A percentile compares a stretch with the other conserved stretches of the same genome.
These are phyloP conservation scores for Fusarium coicis DNA, from an alignment of 2,329 filamentous ascomycete genomes.

Conservation along the genomic window DNA sequence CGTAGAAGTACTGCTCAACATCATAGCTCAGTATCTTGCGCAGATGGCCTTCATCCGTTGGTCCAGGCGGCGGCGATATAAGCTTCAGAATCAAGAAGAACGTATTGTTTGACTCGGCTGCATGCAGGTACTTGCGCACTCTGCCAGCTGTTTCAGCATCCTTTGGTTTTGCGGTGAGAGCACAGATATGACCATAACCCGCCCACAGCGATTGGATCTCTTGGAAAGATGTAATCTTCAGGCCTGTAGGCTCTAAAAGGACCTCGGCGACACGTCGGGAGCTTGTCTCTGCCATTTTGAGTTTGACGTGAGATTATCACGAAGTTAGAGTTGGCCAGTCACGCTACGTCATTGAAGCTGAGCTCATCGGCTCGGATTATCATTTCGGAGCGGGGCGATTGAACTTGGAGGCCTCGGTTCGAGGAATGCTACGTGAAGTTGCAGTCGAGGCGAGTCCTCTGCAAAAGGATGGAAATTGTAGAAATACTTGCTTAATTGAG, in stretches of 20 bases:
- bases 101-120: slow-evolving; percentile 23
- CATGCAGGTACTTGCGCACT: slow-evolving; percentile 10
- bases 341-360: slow-evolving; percentile 14
- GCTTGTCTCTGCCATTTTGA: slow-evolving; percentile 13
- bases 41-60: slow-evolving; percentile 67
- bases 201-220: slow-evolving; percentile 61
- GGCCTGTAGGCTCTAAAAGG: slow-evolving; percentile 53
- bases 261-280: slow-evolving; percentile 50
- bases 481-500: background rate
- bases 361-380: slow-evolving; percentile 25
- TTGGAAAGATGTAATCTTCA: slow-evolving; percentile 53
- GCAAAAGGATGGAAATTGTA: rapidly evolving
- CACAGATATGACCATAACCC: slow-evolving; percentile 66
- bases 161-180: slow-evolving; percentile 57
- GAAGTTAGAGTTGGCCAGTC: background rate
- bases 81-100: slow-evolving; percentile 67
- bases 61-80: slow-evolving; percentile 58
- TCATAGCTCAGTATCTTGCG: slow-evolving; percentile 75
- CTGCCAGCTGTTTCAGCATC: slow-evolving; percentile 30
- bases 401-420: background rate
- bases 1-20: slow-evolving; percentile 75
- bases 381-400: slow-evolving; percentile 11
- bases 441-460: background rate
- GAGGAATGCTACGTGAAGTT: background rate
- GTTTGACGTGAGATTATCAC: background rate